phyloP scores from a whole-genome alignment of 805 yeast genomes.

The Metschnikowia hibisci region DNA sequence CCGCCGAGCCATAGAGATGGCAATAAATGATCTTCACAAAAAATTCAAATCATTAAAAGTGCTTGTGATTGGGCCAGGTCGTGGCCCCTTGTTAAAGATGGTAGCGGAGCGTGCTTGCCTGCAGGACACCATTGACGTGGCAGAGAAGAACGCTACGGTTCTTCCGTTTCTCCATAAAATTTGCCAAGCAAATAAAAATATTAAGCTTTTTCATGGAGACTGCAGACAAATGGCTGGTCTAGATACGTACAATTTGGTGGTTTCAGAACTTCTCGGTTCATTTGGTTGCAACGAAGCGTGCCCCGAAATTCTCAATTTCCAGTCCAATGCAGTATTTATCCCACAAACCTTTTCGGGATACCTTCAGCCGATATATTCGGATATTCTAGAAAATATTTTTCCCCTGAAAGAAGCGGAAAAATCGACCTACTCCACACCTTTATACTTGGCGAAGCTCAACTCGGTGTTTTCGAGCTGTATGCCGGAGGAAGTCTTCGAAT shows the following conservation, averaged over 20 bases:
- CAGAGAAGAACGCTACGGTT: conserved; percentile 73
- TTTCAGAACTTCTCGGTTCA: conserved; percentile 84
- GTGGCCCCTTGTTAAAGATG: conserved; percentile 72
- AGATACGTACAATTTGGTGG: conserved; percentile 47
- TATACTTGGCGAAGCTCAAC: conserved; percentile 20
- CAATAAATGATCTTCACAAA: conserved; percentile 34
- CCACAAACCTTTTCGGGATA: conserved; percentile 51
- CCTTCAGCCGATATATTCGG: conserved; percentile 68
- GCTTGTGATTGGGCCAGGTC: conserved; percentile 80
- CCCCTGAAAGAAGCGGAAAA: not conserved
- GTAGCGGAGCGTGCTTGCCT: conserved; percentile 16
- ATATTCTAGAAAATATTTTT: conserved; percentile 28
- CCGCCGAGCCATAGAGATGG: conserved; percentile 56
- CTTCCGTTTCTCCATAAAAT: conserved; percentile 45
- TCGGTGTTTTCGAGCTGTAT: conserved; percentile 27
- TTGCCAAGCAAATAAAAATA: conserved; percentile 35
- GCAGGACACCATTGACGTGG: conserved; percentile 36
- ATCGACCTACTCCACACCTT: not conserved
- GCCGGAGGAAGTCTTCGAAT: conserved; percentile 56
- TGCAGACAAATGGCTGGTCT: conserved; percentile 38
- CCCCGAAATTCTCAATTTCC: conserved; percentile 65
- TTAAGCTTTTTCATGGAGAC: conserved; percentile 54
- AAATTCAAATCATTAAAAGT: conserved; percentile 22
- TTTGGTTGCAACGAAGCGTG: conserved; percentile 89
- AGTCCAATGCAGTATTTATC: conserved; percentile 39